Percentiles rank a stretch among this genome's conserved stretches.
These are phyloP conservation scores for Globisporangium parvum DNA, from an alignment of 352 stramenopile genomes.

Conservation along the genomic window DNA sequence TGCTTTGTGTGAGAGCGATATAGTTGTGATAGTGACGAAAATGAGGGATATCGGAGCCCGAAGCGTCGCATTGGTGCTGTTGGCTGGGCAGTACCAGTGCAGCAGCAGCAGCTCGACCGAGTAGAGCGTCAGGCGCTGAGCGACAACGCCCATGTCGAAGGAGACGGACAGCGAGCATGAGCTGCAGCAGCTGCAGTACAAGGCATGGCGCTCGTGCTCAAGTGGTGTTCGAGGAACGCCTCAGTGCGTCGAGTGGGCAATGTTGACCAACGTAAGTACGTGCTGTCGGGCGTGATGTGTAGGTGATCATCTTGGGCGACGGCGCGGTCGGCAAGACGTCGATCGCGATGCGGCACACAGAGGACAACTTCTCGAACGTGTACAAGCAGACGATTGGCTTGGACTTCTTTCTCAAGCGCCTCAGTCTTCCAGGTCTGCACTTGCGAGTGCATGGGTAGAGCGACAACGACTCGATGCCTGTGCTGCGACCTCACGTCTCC, in stretches of 20 bases:
- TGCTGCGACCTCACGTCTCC: not conserved
- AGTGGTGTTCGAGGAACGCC: too few species aligned
- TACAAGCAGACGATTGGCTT: slow-evolving; percentile 96
- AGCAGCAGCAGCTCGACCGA: not conserved
- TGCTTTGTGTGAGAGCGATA: too few species aligned
- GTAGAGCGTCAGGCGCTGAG: not conserved
- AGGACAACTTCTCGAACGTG: slow-evolving; percentile 89
- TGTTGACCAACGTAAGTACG: too few species aligned
- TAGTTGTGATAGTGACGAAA: not conserved
- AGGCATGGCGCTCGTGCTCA: slow-evolving; percentile 25
- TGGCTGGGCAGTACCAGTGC: too few species aligned
- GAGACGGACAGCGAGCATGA: slow-evolving; percentile 81
- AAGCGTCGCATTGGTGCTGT: not conserved
- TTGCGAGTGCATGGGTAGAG: not conserved
- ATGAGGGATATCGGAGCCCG: not conserved
- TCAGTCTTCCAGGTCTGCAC: slow-evolving; percentile 74
- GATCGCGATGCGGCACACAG: slow-evolving; percentile 89
- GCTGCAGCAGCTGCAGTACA: slow-evolving; percentile 84
- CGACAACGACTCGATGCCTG: not conserved
- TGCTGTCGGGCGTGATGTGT: too few species aligned
- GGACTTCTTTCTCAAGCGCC: slow-evolving; percentile 94
- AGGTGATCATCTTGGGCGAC: slow-evolving; percentile 93
- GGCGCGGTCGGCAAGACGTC: slow-evolving; percentile 95
- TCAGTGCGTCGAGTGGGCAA: too few species aligned
- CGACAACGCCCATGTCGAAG: slow-evolving; percentile 51